phyloP scores from a whole-genome alignment of 2,329 filamentous ascomycete genomes.

The Chaetomium globosum region DNA sequence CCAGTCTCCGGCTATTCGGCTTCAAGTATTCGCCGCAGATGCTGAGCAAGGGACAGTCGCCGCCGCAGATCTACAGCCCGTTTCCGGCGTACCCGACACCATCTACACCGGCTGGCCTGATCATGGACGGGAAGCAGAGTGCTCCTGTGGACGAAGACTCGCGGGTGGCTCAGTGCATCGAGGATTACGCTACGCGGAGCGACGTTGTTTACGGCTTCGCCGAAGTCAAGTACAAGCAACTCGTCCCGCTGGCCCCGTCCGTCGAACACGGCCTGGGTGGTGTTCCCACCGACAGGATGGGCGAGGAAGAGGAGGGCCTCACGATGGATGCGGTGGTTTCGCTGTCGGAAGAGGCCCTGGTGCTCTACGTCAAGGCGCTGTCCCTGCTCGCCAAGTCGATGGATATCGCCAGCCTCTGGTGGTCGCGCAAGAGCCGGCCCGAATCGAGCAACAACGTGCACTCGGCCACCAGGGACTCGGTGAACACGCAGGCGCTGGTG shows the following conservation, averaged over 20 bases:
- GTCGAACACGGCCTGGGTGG: slow-evolving; percentile 71
- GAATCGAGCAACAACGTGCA: slow-evolving; percentile 54
- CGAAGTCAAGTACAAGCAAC: slow-evolving; percentile 96
- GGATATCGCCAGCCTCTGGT: slow-evolving; percentile 93
- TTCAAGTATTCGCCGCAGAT: slow-evolving; percentile 68
- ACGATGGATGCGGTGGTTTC: slow-evolving; percentile 83
- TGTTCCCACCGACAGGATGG: slow-evolving; percentile 56
- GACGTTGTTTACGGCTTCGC: slow-evolving; percentile 98
- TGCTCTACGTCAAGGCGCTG: slow-evolving; percentile 93
- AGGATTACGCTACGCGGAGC: slow-evolving; percentile 88
- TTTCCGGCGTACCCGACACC: slow-evolving; percentile 83
- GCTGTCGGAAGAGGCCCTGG: slow-evolving; percentile 89
- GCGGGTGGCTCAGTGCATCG: slow-evolving; percentile 76
- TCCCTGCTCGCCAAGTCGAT: slow-evolving; percentile 89
- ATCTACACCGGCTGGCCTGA: slow-evolving; percentile 60
- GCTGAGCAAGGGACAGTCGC: slow-evolving; percentile 66
- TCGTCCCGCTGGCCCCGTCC: slow-evolving; percentile 85
- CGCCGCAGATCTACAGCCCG: slow-evolving; percentile 73
- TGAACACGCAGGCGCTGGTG: slow-evolving; percentile 55
- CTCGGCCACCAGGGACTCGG: slow-evolving; percentile 47
- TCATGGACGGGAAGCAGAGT: slow-evolving; percentile 66
- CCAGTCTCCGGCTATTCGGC: slow-evolving; percentile 74
- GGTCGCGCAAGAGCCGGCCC: slow-evolving; percentile 74
- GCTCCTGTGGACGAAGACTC: slow-evolving; percentile 75
- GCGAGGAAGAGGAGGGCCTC: slow-evolving; percentile 73